Evolutionary conservation across 257 asterid genomes (phyloP).

Genomic region (Ilex aquifolium): DNA sequence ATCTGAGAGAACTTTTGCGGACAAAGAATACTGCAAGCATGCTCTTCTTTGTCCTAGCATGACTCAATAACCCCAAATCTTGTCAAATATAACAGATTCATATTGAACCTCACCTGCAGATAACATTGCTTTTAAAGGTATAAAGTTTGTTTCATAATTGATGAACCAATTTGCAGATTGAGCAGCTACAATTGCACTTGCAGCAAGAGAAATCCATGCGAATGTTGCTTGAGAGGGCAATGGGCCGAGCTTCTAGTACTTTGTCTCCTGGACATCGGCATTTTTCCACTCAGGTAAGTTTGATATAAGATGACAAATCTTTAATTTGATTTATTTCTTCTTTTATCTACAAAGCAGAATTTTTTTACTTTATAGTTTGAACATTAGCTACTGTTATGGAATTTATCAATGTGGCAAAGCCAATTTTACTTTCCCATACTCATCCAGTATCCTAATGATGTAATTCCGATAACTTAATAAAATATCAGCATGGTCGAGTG

Average conservation of each 20-base stretch:
- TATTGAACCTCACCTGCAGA: neutral
- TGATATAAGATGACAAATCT: neutral
- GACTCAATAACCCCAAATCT: neutral
- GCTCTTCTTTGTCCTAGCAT: neutral
- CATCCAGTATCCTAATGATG: too few species aligned
- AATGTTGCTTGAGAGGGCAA: constrained; percentile 55
- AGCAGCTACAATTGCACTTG: constrained; percentile 40
- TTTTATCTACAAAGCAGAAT: neutral
- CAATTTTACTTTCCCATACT: too few species aligned
- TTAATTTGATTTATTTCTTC: neutral
- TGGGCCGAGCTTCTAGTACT: constrained; percentile 64
- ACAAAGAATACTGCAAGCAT: neutral
- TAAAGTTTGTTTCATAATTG: neutral
- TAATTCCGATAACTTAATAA: too few species aligned
- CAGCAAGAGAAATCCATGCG: constrained; percentile 61
- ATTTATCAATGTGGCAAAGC: too few species aligned
- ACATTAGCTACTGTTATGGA: too few species aligned
- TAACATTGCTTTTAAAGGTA: neutral
- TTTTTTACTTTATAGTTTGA: too few species aligned
- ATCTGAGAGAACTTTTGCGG: neutral
- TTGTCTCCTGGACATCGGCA: constrained; percentile 61
- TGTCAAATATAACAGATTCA: neutral
- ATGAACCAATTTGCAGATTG: constrained; percentile 33
- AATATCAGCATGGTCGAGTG: too few species aligned
- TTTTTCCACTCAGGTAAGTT: constrained; percentile 46